Base-by-base conservation (phyloP, 2,329 filamentous ascomycete genomes). In the Epichloe scottii region DNA sequence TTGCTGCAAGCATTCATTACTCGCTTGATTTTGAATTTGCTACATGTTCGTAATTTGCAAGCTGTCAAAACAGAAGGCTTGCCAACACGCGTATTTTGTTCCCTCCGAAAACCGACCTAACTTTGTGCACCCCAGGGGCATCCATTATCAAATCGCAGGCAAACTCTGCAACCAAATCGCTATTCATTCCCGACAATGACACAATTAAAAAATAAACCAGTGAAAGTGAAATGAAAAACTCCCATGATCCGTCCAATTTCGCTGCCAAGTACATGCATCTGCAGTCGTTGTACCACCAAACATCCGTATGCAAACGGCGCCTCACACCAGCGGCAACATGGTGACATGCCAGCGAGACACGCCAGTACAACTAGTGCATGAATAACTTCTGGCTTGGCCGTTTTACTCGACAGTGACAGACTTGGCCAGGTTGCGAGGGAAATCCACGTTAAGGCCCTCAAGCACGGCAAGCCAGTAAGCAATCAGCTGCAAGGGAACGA, bases 391-490 rank as follows among this genome's bases (percentile, higher is more conserved):
- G 23, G 8, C 12, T 30, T 11, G 4, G 12, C 35, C 21, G n/a
- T 65, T 66, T 77, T 91, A 98, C 81, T 98, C 93, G 60, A 98
- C 93, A 57, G 93, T 98, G 58, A 98, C 93, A 57, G 89, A 95
- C 82, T 98, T 98, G 69, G 93, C 93, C 73, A 98, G 74, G 77
- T 98, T 98, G 65, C 93, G 86, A 53, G 93, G 93, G 82, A 97
- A 97, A 68, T 98, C 93, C 54, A 98, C 93, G 68, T 98, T 97
- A 59, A 96, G 77, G 49, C 90, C 91, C 75, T 95, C 93, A 59
- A 86, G 85, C 62, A 98, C 91, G 50, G 93, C 93, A 58, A 98
- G 82, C 91, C 93, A 97, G 80, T 98, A 98, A 54, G 93, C 88
- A 74, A 98, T 96, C 62, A 98, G 79, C 77, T 98, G 93, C 63